Conservation (phyloP, 805 yeast genomes). For the Pichia pseudocactophila region DNA sequence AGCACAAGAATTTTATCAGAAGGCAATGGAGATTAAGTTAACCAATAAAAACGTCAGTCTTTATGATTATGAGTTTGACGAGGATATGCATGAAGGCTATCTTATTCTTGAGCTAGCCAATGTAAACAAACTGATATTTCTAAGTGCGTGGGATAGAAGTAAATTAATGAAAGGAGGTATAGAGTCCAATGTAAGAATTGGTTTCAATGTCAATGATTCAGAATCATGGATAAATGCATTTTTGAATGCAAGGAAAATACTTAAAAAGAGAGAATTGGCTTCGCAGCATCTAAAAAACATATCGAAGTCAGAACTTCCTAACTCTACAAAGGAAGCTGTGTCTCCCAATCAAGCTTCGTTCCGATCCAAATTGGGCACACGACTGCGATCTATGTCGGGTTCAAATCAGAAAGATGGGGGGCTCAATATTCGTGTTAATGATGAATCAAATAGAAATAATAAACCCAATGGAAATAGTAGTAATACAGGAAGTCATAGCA, state of each 20-base stretch:
- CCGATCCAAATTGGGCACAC: neutral
- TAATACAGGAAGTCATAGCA: slow-evolving; percentile 1
- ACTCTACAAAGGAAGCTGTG: slow-evolving; percentile 4
- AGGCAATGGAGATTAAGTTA: slow-evolving; percentile 32
- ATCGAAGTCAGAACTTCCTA: neutral
- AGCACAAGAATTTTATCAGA: slow-evolving; percentile 33
- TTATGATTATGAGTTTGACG: slow-evolving; percentile 75
- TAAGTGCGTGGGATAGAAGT: slow-evolving; percentile 34
- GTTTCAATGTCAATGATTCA: slow-evolving; percentile 36
- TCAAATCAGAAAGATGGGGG: neutral
- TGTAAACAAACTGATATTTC: slow-evolving; percentile 48
- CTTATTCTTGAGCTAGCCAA: slow-evolving; percentile 54
- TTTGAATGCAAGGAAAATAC: slow-evolving; percentile 53
- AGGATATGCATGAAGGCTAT: slow-evolving; percentile 47
- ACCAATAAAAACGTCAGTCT: slow-evolving; percentile 53
- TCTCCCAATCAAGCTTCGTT: neutral
- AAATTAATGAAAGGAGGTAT: slow-evolving; percentile 26
- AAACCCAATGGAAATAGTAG: neutral
- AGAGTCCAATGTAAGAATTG: slow-evolving; percentile 25
- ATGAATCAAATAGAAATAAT: neutral
- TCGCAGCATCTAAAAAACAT: neutral
- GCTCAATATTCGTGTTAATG: neutral
- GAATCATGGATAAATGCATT: slow-evolving; percentile 66
- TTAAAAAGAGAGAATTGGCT: slow-evolving; percentile 25
- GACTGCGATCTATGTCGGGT: neutral